Evolutionary conservation across 495 filamentous ascomycete species (phyloP).

Genomic region (Massariosphaeria phaeospora): DNA sequence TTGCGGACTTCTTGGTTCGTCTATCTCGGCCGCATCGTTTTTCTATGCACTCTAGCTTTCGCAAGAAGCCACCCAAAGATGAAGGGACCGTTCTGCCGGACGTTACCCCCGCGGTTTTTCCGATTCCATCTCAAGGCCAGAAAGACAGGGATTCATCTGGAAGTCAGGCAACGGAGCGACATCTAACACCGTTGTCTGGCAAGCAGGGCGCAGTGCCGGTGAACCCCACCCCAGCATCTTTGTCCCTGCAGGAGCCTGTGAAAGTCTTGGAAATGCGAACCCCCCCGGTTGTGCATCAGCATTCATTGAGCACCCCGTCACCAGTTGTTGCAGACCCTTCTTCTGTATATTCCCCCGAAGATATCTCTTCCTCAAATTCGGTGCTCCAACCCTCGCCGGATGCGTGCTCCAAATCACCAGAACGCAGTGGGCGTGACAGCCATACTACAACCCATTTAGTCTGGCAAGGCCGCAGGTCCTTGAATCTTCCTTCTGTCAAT

Average conservation of each 20-base stretch:
- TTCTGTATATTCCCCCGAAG: conserved; percentile 15
- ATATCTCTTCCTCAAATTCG: conserved; percentile 3
- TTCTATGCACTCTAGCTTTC: conserved; percentile 1
- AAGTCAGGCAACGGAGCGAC: too few relatives aligned
- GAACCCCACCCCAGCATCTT: too few relatives aligned
- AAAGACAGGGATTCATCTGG: background rate
- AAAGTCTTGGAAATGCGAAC: background rate
- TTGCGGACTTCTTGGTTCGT: conserved; percentile 28
- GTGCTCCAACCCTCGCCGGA: conserved; percentile 6
- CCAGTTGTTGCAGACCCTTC: conserved; percentile 5
- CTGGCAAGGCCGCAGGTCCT: conserved; percentile 21
- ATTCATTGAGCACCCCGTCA: conserved; percentile 17
- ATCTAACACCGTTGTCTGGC: too few relatives aligned
- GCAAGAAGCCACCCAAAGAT: conserved; percentile 1
- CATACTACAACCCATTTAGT: conserved; percentile 27
- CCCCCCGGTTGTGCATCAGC: background rate
- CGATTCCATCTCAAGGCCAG: background rate
- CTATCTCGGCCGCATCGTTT: conserved; percentile 6
- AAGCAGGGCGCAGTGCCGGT: too few relatives aligned
- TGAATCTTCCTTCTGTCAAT: background rate
- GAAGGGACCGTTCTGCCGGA: background rate
- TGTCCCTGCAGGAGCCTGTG: too few relatives aligned
- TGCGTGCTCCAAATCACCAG: background rate
- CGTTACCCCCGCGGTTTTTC: background rate
- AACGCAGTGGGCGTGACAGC: conserved; percentile 16